Evolutionary conservation across 1,284 basidiomycete species (phyloP).

Genomic region (Lentinula novae-zelandiae): DNA sequence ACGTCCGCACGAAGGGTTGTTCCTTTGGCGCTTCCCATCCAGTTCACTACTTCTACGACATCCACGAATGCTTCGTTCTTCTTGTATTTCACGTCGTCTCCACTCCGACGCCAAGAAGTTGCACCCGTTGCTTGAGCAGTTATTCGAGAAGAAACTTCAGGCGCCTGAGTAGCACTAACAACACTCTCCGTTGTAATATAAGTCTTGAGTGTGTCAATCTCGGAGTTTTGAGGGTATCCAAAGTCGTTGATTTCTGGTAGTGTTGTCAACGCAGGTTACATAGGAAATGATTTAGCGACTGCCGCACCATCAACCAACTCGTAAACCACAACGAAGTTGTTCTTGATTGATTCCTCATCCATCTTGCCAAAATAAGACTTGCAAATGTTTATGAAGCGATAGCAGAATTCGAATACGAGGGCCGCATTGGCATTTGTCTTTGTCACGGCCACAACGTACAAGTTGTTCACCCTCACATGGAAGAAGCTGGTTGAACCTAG

Average conservation of each 20-base stretch:
- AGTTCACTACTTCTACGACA: slow-evolving; percentile 94
- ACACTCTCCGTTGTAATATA: slow-evolving; percentile 98
- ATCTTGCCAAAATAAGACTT: slow-evolving; percentile 97
- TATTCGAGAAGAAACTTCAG: slow-evolving; percentile 75
- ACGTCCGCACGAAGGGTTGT: slow-evolving; percentile 94
- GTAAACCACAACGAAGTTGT: slow-evolving; percentile 97
- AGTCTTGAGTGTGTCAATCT: slow-evolving; percentile 95
- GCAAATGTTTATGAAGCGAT: slow-evolving; percentile 91
- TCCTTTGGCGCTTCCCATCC: slow-evolving; percentile 97
- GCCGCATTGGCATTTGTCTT: slow-evolving; percentile 99
- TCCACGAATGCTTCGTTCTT: slow-evolving; percentile 99
- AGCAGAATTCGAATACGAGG: slow-evolving; percentile 96
- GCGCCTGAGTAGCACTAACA: slow-evolving; percentile 73
- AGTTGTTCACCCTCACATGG: slow-evolving; percentile 92
- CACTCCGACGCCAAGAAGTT: slow-evolving; percentile 85
- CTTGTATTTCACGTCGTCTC: slow-evolving; percentile 87
- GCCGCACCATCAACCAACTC: slow-evolving; percentile 86
- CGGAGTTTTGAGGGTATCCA: slow-evolving; percentile 99
- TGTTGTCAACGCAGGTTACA: background rate
- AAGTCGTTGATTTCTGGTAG: slow-evolving; percentile 92
- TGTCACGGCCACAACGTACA: slow-evolving; percentile 93
- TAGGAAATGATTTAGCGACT: slow-evolving; percentile 20
- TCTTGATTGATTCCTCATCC: slow-evolving; percentile 97
- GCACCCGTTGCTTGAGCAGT: slow-evolving; percentile 94
- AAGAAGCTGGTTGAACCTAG: slow-evolving; percentile 97